Conservation (phyloP, 495 filamentous ascomycete genomes). For the Achaetomiella virescens region DNA sequence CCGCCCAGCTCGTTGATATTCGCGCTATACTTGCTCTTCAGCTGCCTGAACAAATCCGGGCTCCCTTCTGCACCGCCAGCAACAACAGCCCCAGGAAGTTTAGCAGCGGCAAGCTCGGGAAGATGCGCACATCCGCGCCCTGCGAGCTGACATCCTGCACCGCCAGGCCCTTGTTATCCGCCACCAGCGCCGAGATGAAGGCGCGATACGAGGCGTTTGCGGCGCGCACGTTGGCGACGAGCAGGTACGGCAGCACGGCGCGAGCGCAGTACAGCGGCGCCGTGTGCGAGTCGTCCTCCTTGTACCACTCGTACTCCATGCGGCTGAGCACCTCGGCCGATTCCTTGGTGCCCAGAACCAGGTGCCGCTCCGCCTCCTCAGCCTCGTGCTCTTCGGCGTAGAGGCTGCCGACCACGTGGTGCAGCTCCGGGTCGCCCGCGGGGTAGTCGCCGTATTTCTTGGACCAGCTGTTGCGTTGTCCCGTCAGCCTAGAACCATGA, state of each 20-base stretch:
- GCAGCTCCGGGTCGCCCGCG: constrained; percentile 88
- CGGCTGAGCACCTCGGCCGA: constrained; percentile 71
- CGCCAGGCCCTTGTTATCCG: constrained; percentile 58
- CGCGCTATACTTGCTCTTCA: constrained; percentile 71
- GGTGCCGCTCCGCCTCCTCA: constrained; percentile 88
- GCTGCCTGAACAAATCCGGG: constrained; percentile 71
- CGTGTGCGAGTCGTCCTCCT: constrained; percentile 76
- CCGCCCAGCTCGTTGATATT: constrained; percentile 65
- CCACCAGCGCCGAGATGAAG: constrained; percentile 67
- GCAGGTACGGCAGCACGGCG: constrained; percentile 85
- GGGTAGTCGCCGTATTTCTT: constrained; percentile 77
- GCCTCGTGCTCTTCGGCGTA: constrained; percentile 85
- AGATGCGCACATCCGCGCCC: constrained; percentile 69
- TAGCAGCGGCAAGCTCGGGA: constrained; percentile 78
- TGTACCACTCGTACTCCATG: constrained; percentile 93
- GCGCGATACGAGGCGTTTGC: constrained; percentile 74
- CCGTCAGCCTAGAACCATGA: not conserved
- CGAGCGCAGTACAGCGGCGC: constrained; percentile 85
- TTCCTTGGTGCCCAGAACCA: constrained; percentile 83
- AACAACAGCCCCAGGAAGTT: constrained; percentile 87
- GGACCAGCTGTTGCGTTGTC: constrained; percentile 63
- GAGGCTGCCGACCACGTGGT: constrained; percentile 83
- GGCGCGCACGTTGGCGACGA: constrained; percentile 82
- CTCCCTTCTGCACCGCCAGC: constrained; percentile 72
- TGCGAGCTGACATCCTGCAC: constrained; percentile 78